Evolutionary conservation across 176 grass and related monocot species (phyloP).

Genomic region (Canna indica): DNA sequence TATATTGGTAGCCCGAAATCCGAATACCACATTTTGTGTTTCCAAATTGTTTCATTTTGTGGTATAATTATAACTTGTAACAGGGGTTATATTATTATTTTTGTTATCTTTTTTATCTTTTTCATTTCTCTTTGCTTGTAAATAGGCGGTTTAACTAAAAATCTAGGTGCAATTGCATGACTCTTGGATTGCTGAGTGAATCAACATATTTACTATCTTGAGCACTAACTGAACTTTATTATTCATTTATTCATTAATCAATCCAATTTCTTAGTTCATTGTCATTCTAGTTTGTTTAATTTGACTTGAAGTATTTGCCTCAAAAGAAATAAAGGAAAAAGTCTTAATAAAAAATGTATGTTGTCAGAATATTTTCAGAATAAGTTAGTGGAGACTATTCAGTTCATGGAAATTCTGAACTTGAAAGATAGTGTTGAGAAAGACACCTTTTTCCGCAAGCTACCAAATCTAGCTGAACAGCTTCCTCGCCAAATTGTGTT

Average conservation of each 20-base stretch:
- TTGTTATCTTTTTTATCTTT: background rate
- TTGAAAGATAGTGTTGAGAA: slow-evolving; percentile 97
- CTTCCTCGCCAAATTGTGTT: slow-evolving; percentile 88
- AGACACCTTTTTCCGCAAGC: slow-evolving; percentile 96
- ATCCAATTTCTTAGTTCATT: background rate
- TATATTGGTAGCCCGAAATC: no score
- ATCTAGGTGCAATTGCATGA: background rate
- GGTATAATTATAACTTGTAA: no score
- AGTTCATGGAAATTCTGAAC: slow-evolving; percentile 98
- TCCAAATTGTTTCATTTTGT: no score
- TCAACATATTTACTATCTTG: background rate
- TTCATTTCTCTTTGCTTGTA: background rate
- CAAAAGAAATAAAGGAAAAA: background rate
- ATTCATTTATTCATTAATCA: background rate
- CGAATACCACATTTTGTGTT: no score
- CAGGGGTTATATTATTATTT: background rate
- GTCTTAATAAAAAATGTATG: background rate
- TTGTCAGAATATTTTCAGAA: slow-evolving; percentile 95
- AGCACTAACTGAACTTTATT: background rate
- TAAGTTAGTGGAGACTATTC: slow-evolving; percentile 95
- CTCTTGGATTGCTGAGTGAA: background rate
- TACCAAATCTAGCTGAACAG: slow-evolving; percentile 85
- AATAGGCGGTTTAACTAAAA: background rate
- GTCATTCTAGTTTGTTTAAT: background rate
- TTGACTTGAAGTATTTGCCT: background rate